Evolutionary conservation across 768 basidiomycete species (phyloP).

Genomic region (Rhizopogon roseolus): DNA sequence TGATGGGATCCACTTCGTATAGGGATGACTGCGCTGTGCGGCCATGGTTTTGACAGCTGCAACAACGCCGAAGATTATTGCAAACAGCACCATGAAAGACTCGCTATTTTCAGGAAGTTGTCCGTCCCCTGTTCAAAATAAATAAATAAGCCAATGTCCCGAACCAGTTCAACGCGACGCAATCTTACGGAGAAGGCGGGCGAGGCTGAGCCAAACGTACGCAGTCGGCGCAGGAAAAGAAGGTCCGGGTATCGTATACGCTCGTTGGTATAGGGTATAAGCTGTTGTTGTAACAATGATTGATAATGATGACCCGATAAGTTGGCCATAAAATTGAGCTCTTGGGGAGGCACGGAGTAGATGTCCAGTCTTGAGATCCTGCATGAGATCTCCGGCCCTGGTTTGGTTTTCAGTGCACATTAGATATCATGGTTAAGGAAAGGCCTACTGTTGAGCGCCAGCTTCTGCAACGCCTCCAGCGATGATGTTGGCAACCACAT

Average conservation of each 20-base stretch:
- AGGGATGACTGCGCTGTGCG: slow-evolving; percentile 40
- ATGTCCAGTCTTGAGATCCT: slow-evolving; percentile 96
- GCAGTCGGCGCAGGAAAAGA: slow-evolving; percentile 96
- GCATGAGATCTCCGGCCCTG: slow-evolving; percentile 97
- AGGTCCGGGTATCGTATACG: slow-evolving; percentile 87
- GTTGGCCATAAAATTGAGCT: slow-evolving; percentile 91
- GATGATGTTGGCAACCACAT: slow-evolving; percentile 96
- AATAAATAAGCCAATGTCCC: background rate
- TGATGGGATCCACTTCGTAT: slow-evolving; percentile 81
- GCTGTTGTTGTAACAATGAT: slow-evolving; percentile 88
- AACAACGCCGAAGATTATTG: slow-evolving; percentile 60
- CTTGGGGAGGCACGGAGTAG: slow-evolving; percentile 87
- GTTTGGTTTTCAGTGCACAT: slow-evolving; percentile 1
- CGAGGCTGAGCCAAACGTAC: slow-evolving; percentile 85
- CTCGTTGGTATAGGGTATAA: slow-evolving; percentile 80
- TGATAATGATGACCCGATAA: slow-evolving; percentile 85
- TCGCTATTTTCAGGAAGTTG: slow-evolving; percentile 72
- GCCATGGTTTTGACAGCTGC: slow-evolving; percentile 65
- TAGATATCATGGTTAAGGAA: background rate
- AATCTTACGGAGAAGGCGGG: slow-evolving; percentile 66
- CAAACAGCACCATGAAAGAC: slow-evolving; percentile 78
- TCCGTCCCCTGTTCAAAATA: slow-evolving; percentile 58
- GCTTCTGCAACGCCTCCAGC: slow-evolving; percentile 97
- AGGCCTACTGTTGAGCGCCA: slow-evolving; percentile 80
- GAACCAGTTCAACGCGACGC: background rate